Evolutionary conservation across 352 stramenopile genomes (phyloP).

Genomic region (Phytophthora lateralis): DNA sequence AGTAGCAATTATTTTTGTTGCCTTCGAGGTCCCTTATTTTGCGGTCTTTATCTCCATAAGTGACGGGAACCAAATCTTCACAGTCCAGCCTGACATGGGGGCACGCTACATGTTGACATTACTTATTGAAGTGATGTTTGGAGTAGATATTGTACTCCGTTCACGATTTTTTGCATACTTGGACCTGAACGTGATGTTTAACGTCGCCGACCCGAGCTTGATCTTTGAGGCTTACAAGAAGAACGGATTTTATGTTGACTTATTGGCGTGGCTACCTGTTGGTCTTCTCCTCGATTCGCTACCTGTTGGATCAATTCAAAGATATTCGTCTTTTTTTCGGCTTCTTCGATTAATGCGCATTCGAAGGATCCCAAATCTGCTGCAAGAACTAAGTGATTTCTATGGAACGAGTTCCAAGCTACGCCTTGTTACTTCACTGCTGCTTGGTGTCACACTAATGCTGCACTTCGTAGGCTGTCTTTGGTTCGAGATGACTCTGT

Average conservation of each 20-base stretch:
- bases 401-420: slow-evolving; percentile 63
- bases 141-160: slow-evolving; percentile 52
- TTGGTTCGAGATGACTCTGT: slow-evolving; percentile 67
- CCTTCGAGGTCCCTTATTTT: slow-evolving; percentile 74
- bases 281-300: slow-evolving; percentile 51
- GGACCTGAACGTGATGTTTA: slow-evolving; percentile 63
- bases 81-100: slow-evolving; percentile 31
- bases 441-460: slow-evolving; percentile 55
- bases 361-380: slow-evolving; percentile 40
- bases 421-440: slow-evolving; percentile 39
- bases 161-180: slow-evolving; percentile 60
- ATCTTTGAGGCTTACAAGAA: slow-evolving; percentile 62
- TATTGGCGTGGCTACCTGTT: slow-evolving; percentile 52
- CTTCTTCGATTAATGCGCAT: slow-evolving; percentile 51
- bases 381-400: slow-evolving; percentile 55
- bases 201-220: slow-evolving; percentile 50
- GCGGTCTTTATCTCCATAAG: slow-evolving; percentile 67
- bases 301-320: slow-evolving; percentile 3
- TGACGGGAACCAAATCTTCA: slow-evolving; percentile 47
- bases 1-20: slow-evolving; percentile 48
- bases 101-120: slow-evolving; percentile 42
- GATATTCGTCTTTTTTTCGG: slow-evolving; percentile 54
- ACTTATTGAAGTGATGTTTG: slow-evolving; percentile 55
- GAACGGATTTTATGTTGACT: slow-evolving; percentile 57
- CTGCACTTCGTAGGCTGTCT: slow-evolving; percentile 60